Evolutionary conservation across 768 basidiomycete genomes (phyloP), one percentile per base, ranked within the genome.

Genomic region (Leccinum uliginosum): DNA sequence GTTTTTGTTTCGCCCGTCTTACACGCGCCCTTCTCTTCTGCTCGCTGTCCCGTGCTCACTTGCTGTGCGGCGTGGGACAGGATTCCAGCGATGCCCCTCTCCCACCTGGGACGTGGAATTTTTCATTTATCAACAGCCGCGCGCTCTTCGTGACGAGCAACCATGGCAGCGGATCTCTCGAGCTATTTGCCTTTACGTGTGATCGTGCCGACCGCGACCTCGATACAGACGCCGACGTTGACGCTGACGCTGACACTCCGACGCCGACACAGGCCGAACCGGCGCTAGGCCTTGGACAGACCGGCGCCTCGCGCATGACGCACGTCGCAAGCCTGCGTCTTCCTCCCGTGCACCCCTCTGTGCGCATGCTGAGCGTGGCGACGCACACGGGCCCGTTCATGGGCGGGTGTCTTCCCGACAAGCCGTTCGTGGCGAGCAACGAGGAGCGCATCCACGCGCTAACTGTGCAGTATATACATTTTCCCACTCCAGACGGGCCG

Each of bases 81-180:
- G 68, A 74, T 50, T 57, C 67, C 6, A 34, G 58, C 8, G 57
- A 55, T 23, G 48, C 38, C 1, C 26, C 59, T 8, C 65, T 77
- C 12, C 74, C 73, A 0, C 49, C 57, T 0, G 61, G 59, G 0
- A 68, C 74, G 1, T 74, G 67, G 60, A 78, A 81, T 64, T 80
- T 83, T 63, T 72, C 77, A 1, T 79, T 83, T 50, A 66, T 85
- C 46, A 73, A 75, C 4, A 65, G 67, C 10, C 72, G 76, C 3
- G 73, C 79, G 10, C 77, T 75, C 64, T 71, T 79, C 56, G 52
- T 83, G 15, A 78, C 82, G 11, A 68, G 68, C 12, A 55, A 59
- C 3, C 40, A 53, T 6, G 65, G 64, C 6, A 43, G 48, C 6
- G 82, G 82, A 5, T 56, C 73, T 1, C 71, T 84, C 54, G 65